Percentiles rank a stretch among this genome's conserved stretches.
These are phyloP conservation scores for Penicillium paxilli DNA, from an alignment of 495 filamentous ascomycete species.

Conservation along the genomic window DNA sequence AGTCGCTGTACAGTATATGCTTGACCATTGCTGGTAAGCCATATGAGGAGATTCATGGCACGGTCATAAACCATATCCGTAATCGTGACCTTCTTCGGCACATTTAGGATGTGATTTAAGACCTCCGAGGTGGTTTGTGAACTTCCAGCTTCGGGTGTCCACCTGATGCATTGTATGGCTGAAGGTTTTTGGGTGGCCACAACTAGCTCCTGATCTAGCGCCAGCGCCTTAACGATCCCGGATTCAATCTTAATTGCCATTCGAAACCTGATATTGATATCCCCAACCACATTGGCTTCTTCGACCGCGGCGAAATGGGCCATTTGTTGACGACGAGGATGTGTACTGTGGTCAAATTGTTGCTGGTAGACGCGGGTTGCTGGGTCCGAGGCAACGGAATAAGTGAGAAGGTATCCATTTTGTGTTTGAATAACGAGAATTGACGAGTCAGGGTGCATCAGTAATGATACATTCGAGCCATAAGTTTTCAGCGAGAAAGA, in stretches of 20 bases:
- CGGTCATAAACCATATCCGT: conserved; percentile 87
- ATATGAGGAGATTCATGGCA: conserved; percentile 94
- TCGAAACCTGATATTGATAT: conserved; percentile 86
- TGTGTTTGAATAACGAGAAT: conserved; percentile 92
- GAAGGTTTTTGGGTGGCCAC: conserved; percentile 92
- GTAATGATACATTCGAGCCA: conserved; percentile 77
- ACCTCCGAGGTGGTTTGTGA: conserved; percentile 90
- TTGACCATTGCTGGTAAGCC: conserved; percentile 87
- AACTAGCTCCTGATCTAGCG: conserved; percentile 89
- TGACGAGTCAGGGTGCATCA: conserved; percentile 87
- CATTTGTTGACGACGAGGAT: conserved; percentile 70
- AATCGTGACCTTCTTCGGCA: conserved; percentile 73
- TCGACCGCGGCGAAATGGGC: conserved; percentile 59
- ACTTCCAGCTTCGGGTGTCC: conserved; percentile 79
- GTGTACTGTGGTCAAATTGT: conserved; percentile 67
- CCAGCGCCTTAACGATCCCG: conserved; percentile 83
- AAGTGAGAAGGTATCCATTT: conserved; percentile 88
- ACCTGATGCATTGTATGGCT: conserved; percentile 93
- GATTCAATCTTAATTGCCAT: conserved; percentile 99
- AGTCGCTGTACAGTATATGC: conserved; percentile 89
- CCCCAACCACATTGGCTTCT: conserved; percentile 76
- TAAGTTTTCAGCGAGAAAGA: conserved; percentile 75
- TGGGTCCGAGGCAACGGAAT: conserved; percentile 84
- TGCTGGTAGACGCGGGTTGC: conserved; percentile 82
- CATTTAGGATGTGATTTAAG: conserved; percentile 80